phyloP scores from a whole-genome alignment of 768 basidiomycete genomes.

The Krasilnikovozyma curviuscula region DNA sequence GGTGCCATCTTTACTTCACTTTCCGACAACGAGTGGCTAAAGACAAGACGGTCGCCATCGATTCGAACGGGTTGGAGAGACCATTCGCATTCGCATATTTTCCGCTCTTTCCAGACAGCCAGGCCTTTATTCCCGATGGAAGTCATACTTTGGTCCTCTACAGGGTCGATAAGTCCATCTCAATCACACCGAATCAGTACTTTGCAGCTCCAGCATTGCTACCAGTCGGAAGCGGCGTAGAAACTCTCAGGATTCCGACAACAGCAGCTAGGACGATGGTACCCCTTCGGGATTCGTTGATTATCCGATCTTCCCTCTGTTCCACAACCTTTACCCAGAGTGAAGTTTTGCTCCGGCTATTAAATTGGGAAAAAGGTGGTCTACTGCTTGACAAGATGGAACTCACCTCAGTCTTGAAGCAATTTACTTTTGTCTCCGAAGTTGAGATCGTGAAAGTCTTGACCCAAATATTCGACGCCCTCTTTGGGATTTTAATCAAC shows the following conservation, averaged over 20 bases:
- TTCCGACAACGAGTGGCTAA: constrained; percentile 50
- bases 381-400: constrained; percentile 40
- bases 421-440: constrained; percentile 83
- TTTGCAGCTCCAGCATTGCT: constrained; percentile 47
- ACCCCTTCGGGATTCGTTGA: constrained; percentile 54
- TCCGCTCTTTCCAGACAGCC: constrained; percentile 57
- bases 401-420: constrained; percentile 50
- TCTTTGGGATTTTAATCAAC: constrained; percentile 56
- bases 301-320: constrained; percentile 71
- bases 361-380: constrained; percentile 50
- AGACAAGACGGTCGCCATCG: constrained; percentile 22
- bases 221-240: constrained; percentile 31
- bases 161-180: constrained; percentile 49
- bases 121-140: constrained; percentile 73
- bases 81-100: constrained; percentile 87
- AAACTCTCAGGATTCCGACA: constrained; percentile 28
- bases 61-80: constrained; percentile 34
- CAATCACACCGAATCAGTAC: constrained; percentile 50
- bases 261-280: constrained; percentile 48
- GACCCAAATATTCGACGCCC: constrained; percentile 73
- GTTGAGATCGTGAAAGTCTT: constrained; percentile 87
- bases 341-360: constrained; percentile 52
- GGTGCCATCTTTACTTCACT: constrained; percentile 86
- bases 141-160: constrained; percentile 70
- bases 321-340: constrained; percentile 88